Evolutionary conservation across 352 stramenopile species (phyloP), one percentile per base, ranked within the genome.

Genomic region (Pythium myriotylum): DNA sequence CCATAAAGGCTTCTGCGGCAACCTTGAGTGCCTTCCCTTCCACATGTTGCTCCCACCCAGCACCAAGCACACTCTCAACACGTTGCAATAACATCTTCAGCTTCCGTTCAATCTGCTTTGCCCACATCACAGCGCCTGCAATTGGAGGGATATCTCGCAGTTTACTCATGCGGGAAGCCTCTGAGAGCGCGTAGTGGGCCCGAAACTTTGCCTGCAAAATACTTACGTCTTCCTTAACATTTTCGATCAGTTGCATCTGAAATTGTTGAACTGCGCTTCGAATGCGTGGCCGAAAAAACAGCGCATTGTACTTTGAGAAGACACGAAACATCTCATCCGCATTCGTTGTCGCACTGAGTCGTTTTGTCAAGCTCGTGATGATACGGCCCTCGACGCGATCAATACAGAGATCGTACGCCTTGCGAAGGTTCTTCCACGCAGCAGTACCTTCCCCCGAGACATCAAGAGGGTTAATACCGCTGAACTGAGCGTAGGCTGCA

Each of bases 71-170:
- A 68, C 98, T 95, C 61, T 98, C 90, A 63, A 99, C 97, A 37
- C 97, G 84, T n/a, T 92, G 85, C 49, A 99, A 88, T 5, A 99
- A 79, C 57, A 95, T 89, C 73, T 98, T 91, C 14, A 99, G 74
- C 72, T 99, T 98, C n/a, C 96, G 85, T 73, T 99, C 97, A 77
- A 99, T 99, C 77, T 99, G 97, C 67, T 98, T 98, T 16, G 97
- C 97, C 98, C 98, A 99, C 68, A 99, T 93, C 42, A 99, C 98
- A 48, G 98, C 98, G 26, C 96, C 97, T 33, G 94, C 94, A 35
- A 99, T 95, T 22, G 97, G 97, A 19, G 98, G 97, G 35, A 99
- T 98, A 55, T 99, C 97, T 47, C 97, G 86, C 24, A 99, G 66
- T 56, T 95, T 95, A 53, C 94, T 97, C 62, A 98, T 97, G 22